Conservation (phyloP, 2,329 filamentous ascomycete species). For the Curvularia eragrostidis region DNA sequence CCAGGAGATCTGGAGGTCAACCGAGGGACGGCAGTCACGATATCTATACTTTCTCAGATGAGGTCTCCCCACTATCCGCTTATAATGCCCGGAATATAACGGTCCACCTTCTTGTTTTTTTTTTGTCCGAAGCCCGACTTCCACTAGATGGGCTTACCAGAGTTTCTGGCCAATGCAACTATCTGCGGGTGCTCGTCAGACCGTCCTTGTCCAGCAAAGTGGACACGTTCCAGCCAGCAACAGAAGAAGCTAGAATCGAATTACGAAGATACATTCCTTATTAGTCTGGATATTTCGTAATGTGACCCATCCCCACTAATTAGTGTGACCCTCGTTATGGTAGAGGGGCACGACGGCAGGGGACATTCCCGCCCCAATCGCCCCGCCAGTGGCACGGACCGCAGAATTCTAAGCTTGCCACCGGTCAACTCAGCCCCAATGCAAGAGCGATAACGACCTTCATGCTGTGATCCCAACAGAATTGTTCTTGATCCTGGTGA, state of each 20-base stretch:
- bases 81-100: neutral
- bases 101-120: constrained; percentile 3
- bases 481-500: neutral
- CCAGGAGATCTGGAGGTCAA: neutral
- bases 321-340: neutral
- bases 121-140: neutral
- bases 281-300: neutral
- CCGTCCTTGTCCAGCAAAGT: neutral
- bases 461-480: neutral
- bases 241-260: neutral
- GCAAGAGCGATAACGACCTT: neutral
- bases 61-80: neutral
- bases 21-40: neutral
- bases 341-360: neutral
- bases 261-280: neutral
- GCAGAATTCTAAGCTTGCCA: constrained; percentile 15
- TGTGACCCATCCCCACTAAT: neutral
- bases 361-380: constrained; percentile 2
- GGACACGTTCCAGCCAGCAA: neutral
- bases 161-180: neutral
- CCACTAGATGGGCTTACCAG: neutral
- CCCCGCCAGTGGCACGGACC: constrained; percentile 15
- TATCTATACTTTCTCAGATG: neutral
- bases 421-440: neutral
- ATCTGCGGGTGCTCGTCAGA: neutral